phyloP scores from a whole-genome alignment of 345 rosid genomes.

The Atalantia buxifolia region DNA sequence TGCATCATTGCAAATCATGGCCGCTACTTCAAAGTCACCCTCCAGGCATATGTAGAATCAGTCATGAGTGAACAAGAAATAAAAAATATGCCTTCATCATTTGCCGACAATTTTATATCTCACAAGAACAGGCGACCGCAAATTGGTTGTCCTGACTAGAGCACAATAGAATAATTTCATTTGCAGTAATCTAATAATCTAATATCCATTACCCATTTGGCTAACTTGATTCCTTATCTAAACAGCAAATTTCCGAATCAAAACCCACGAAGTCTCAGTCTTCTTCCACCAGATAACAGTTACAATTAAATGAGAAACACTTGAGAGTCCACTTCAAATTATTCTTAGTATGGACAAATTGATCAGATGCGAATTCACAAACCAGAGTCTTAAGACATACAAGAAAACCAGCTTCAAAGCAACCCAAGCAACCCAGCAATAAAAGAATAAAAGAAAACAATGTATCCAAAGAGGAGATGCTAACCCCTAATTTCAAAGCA shows the following conservation, averaged over 20 bases:
- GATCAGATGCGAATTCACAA: not conserved
- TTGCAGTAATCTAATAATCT: not conserved
- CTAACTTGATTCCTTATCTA: not conserved
- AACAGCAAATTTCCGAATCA: not conserved
- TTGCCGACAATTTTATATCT: too few relatives aligned
- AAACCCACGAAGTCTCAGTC: not conserved
- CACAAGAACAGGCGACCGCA: too few relatives aligned
- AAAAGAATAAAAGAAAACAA: not conserved
- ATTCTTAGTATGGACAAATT: constrained; percentile 17
- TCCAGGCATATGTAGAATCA: not conserved
- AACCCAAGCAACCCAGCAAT: constrained; percentile 6
- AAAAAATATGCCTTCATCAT: too few relatives aligned
- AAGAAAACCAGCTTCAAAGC: constrained; percentile 8
- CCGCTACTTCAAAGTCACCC: not conserved
- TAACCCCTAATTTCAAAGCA: constrained; percentile 11
- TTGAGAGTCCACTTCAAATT: not conserved
- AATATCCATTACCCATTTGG: not conserved
- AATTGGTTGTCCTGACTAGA: too few relatives aligned
- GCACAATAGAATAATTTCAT: too few relatives aligned
- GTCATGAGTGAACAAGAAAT: too few relatives aligned
- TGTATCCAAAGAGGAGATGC: not conserved
- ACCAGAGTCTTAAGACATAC: not conserved
- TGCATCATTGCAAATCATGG: not conserved
- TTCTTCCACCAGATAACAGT: not conserved
- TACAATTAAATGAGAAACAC: not conserved